Conservation (phyloP, 805 yeast species). For the Yamadazyma insecticola region DNA sequence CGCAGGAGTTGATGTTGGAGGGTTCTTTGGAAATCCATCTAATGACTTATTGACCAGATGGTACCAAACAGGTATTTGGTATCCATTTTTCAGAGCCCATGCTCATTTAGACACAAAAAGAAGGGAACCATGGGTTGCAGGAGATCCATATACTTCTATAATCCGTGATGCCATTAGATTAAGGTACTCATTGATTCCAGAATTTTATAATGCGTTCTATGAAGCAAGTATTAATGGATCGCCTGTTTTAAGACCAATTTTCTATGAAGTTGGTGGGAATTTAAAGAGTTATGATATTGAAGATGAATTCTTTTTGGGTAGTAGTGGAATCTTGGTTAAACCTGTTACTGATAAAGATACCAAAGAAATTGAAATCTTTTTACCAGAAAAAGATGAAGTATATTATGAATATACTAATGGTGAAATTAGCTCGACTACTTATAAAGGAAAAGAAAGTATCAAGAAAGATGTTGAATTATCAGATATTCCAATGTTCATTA, state of each 20-base stretch:
- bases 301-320: slow-evolving; percentile 78
- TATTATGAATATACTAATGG: slow-evolving; percentile 55
- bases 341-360: slow-evolving; percentile 67
- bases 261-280: slow-evolving; percentile 50
- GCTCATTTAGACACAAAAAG: slow-evolving; percentile 92
- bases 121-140: slow-evolving; percentile 87
- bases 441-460: slow-evolving; percentile 5
- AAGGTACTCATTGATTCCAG: slow-evolving; percentile 74
- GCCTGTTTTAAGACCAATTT: slow-evolving; percentile 70
- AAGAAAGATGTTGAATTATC: slow-evolving; percentile 44
- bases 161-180: slow-evolving; percentile 68
- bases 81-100: slow-evolving; percentile 95
- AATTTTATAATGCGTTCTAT: slow-evolving; percentile 74
- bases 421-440: slow-evolving; percentile 5
- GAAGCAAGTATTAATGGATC: slow-evolving; percentile 55
- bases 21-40: slow-evolving; percentile 88
- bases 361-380: slow-evolving; percentile 32
- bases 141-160: slow-evolving; percentile 63
- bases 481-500: slow-evolving; percentile 65
- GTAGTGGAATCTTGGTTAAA: slow-evolving; percentile 65
- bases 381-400: slow-evolving; percentile 48
- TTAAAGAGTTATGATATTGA: slow-evolving; percentile 55
- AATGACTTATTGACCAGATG: slow-evolving; percentile 80
- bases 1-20: slow-evolving; percentile 96
- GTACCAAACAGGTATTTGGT: slow-evolving; percentile 95